phyloP scores from a whole-genome alignment of 2,329 filamentous ascomycete species.

The Thielaviopsis ethacetica region DNA sequence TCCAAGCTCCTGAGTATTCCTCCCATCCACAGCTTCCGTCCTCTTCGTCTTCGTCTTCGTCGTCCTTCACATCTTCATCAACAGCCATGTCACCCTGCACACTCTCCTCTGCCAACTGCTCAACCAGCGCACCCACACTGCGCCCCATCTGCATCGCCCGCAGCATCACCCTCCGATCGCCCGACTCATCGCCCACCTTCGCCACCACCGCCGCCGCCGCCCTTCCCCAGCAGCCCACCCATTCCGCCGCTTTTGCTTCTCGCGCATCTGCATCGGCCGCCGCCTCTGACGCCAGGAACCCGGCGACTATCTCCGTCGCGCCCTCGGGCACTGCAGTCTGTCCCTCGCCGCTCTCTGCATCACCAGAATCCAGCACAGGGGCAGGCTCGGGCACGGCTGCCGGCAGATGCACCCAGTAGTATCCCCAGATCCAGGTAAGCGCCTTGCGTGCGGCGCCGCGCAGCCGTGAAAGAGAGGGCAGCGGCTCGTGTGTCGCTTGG shows the following conservation, averaged over 20 bases:
- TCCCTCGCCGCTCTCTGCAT: neutral
- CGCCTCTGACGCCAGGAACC: neutral
- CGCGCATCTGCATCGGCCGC: constrained; percentile 16
- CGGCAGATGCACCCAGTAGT: constrained; percentile 55
- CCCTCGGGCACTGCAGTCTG: constrained; percentile 1
- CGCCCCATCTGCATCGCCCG: constrained; percentile 28
- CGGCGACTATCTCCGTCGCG: constrained; percentile 1
- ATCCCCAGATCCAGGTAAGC: constrained; percentile 73
- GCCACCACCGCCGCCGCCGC: constrained; percentile 24
- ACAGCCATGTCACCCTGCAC: constrained; percentile 11
- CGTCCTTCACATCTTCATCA: constrained; percentile 18
- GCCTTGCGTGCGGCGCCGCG: constrained; percentile 53
- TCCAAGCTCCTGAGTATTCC: constrained; percentile 10
- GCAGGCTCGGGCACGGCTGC: constrained; percentile 11
- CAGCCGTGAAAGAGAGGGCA: constrained; percentile 60
- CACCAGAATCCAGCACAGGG: neutral
- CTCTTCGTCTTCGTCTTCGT: constrained; percentile 10
- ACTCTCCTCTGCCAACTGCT: constrained; percentile 16
- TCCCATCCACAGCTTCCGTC: constrained; percentile 10
- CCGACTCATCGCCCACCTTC: constrained; percentile 20
- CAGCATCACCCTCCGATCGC: constrained; percentile 28
- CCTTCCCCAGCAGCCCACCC: constrained; percentile 17
- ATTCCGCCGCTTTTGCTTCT: constrained; percentile 16
- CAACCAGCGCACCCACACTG: constrained; percentile 21
- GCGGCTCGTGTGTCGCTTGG: constrained; percentile 76